Base-by-base conservation (phyloP, 1,139 yeast species). In the Lizanozyma gosingica region DNA sequence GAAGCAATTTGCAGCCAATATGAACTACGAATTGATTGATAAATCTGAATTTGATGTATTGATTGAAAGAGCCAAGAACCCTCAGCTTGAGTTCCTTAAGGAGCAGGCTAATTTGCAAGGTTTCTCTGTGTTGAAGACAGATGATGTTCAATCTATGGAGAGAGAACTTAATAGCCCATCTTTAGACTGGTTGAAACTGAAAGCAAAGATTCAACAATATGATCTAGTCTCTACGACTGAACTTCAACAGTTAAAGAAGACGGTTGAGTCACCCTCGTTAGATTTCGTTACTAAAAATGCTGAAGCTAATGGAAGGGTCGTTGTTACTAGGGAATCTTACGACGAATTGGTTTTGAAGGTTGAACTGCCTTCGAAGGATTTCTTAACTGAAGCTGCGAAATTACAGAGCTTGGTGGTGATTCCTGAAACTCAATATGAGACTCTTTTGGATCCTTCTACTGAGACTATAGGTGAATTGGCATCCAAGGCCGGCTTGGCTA, bases 381-480 rank as follows among this genome's bases (percentile, higher is more conserved):
- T 6, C 15, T 17, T 16, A 18, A 34, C 15, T 40, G 44, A 33
- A 22, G 38, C n/a, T 36, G 36, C 15, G 18, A 35, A n/a, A 15
- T 16, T 16, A 16, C 29, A 17, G 37, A 22, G 60, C n/a, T 57
- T 67, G 42, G 59, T 65, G 2, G 62, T 72, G 0, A 51, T 69
- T 41, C 45, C 60, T 2, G 56, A 58, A 42, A 39, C 47, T 2
- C 73, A 67, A 42, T 68, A n/a, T 15, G 22, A n/a, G n/a, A 8
- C 29, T 8, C 11, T n/a, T 8, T 6, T 17, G 14, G 18, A 17
- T 35, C 14, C 37, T 16, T n/a, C 29, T 22, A 14, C 17, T 4
- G 32, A 17, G 4, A 16, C 37, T 9, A 6, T 35, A 4, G 37
- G n/a, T 9, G 47, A 51, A 14, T 54, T 50, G 38, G 62, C 63